These are phyloP conservation scores for Lachnellula arida DNA, from an alignment of 2,329 filamentous ascomycete genomes.

Conservation along the genomic window DNA sequence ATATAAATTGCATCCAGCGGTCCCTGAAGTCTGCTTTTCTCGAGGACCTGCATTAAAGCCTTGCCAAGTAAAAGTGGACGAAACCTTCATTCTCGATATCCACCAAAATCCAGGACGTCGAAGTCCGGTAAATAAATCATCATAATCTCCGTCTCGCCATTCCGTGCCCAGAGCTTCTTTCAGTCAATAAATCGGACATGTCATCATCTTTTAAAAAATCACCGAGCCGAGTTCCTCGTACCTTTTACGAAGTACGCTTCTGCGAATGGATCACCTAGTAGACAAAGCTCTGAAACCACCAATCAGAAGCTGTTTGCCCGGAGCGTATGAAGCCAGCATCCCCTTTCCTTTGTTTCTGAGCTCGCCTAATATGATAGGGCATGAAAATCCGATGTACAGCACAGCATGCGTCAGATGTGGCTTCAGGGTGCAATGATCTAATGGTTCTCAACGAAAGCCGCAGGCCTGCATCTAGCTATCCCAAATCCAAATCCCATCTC, in stretches of 20 bases:
- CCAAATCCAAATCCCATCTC: not conserved
- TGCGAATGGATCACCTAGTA: not conserved
- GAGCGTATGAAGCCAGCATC: not conserved
- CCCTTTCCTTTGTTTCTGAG: not conserved
- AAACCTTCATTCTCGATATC: not conserved
- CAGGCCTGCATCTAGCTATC: constrained; percentile 3
- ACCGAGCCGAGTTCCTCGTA: not conserved
- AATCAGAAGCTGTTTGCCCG: not conserved
- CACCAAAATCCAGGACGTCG: not conserved
- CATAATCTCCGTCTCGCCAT: constrained; percentile 5
- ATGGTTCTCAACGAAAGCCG: constrained; percentile 15
- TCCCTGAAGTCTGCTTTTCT: not conserved
- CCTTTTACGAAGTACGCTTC: not conserved
- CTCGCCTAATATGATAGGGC: not conserved
- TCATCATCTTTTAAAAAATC: not conserved
- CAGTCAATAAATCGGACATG: not conserved
- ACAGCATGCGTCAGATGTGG: constrained; percentile 20
- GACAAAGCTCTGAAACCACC: not conserved
- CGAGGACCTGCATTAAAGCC: constrained; percentile 2
- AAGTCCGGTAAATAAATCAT: constrained; percentile 2
- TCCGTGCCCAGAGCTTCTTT: constrained; percentile 1
- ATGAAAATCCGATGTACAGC: not conserved
- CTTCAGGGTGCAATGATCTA: constrained; percentile 7
- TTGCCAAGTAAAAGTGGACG: not conserved
- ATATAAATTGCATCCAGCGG: not conserved